Evolutionary conservation across 2,329 filamentous ascomycete genomes (phyloP), one percentile per base, ranked within the genome.

Genomic region (Pseudogymnoascus sp.): DNA sequence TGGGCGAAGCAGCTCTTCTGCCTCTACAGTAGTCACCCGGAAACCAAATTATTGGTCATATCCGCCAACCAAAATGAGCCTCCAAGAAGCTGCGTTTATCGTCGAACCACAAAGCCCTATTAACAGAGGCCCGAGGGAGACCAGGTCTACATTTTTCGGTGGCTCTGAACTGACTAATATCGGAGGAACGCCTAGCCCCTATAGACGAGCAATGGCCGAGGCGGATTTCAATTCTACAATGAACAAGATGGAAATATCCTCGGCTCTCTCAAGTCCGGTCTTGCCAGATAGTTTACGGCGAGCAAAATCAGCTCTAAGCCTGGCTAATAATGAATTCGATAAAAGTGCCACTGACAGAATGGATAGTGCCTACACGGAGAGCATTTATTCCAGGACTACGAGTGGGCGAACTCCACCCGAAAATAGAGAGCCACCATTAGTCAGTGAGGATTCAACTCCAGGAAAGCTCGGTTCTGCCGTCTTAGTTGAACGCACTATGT

Each of bases 171-270:
- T 76, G 13, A 79, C 82, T 63, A 59, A 27, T n/a, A 71, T 84
- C 0, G 83, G 84, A 64, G 77, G 81, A 29, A 80, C 81, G 0
- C 74, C 77, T 27, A 86, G 82, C 61, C 82, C 83, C 0, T 87
- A 81, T 66, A 79, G 83, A 2, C 79, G 79, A 27, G 80, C 79
- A 2, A 68, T 86, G 33, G 66, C 67, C 4, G 66, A 68, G 58
- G 61, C 61, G 35, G 66, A 68, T 31, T 61, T 63, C 36, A 64
- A 62, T 27, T 44, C 63, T 5, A 48, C 61, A 15, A 38, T 36
- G 33, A 25, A 15, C 36, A 29, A 59, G 17, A 55, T 17, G 6
- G 44, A 13, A 55, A 55, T 55, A n/a, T 31, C 27, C 44, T 33
- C 44, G 7, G 27, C 44, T 55, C 9, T 31, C n/a, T 55, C 44